These are phyloP conservation scores for Ophiocordyceps camponoti-saundersi DNA, from an alignment of 2,329 filamentous ascomycete species.

Conservation along the genomic window DNA sequence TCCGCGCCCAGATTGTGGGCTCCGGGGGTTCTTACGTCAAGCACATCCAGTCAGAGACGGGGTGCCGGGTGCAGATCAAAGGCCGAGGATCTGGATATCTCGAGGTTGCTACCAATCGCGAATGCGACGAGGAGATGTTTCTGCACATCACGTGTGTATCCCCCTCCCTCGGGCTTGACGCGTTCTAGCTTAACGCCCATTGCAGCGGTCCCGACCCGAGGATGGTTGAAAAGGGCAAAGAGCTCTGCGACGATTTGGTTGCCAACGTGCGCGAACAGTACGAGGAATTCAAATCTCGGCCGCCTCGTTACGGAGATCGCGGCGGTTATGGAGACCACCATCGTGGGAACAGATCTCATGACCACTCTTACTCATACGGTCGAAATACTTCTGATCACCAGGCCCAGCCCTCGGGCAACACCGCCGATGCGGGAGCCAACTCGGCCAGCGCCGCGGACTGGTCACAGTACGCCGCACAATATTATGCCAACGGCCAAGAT, in stretches of 20 bases:
- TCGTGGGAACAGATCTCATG: constrained; percentile 9
- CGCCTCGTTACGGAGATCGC: constrained; percentile 45
- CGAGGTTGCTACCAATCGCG: constrained; percentile 69
- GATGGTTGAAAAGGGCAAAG: constrained; percentile 75
- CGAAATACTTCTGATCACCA: constrained; percentile 11
- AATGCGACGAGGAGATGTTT: constrained; percentile 94
- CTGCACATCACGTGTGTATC: constrained; percentile 73
- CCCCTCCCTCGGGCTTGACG: background rate
- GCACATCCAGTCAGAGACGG: constrained; percentile 90
- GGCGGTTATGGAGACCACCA: constrained; percentile 15
- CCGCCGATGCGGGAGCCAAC: constrained; percentile 13
- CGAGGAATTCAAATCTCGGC: constrained; percentile 74
- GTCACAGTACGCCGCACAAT: constrained; percentile 17
- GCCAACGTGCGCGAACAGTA: constrained; percentile 79
- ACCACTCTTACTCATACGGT: constrained; percentile 11
- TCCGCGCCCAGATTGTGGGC: constrained; percentile 90
- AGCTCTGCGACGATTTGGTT: constrained; percentile 76
- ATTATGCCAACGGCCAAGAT: constrained; percentile 48
- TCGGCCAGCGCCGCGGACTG: constrained; percentile 8
- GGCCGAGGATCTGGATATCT: constrained; percentile 89
- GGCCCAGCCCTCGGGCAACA: constrained; percentile 16
- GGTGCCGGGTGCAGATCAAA: constrained; percentile 95
- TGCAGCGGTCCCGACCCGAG: constrained; percentile 66
- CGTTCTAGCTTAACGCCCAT: background rate
- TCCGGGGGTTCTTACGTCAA: constrained; percentile 93